A percentile compares a stretch with the other conserved stretches of the same genome.
Evolutionary conservation across 192 early-diverging fungal genomes (phyloP).

Genomic region (Lunasporangiospora selenospora): DNA sequence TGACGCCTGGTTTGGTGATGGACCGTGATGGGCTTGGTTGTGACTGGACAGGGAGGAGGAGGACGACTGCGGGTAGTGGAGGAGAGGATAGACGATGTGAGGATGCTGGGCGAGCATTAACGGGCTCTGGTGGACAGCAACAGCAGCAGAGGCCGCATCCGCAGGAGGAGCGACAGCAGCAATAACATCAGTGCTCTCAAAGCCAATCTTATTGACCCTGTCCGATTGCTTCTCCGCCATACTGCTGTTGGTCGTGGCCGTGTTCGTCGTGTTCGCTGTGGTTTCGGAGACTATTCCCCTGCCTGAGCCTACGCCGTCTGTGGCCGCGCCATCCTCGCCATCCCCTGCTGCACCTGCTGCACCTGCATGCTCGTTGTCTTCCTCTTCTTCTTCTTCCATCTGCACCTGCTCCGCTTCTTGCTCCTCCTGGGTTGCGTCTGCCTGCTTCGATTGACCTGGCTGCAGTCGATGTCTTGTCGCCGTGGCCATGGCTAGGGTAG

Average conservation of each 20-base stretch:
- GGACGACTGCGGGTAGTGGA: background rate
- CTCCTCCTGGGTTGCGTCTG: too few species aligned
- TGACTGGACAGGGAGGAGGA: background rate
- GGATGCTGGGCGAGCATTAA: constrained; percentile 12
- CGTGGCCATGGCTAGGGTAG: background rate
- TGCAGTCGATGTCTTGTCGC: too few species aligned
- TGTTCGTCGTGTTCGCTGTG: background rate
- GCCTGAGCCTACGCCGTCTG: background rate
- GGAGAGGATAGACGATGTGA: constrained; percentile 22
- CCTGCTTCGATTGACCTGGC: too few species aligned
- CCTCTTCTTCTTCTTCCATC: background rate
- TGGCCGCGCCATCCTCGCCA: background rate
- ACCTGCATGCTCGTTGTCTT: background rate
- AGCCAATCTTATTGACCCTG: background rate
- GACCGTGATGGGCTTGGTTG: background rate
- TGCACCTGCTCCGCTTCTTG: too few species aligned
- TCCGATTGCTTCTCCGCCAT: constrained; percentile 13
- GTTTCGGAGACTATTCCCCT: background rate
- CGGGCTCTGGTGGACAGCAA: too few species aligned
- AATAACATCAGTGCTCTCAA: constrained; percentile 28
- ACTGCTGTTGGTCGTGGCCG: background rate
- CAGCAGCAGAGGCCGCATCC: too few species aligned
- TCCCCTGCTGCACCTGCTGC: background rate
- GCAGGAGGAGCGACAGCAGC: too few species aligned
- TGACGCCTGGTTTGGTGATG: background rate